Evolutionary conservation across 306 rosid species (phyloP), one percentile per base, ranked within the genome.

Genomic region (Lupinus albus): DNA sequence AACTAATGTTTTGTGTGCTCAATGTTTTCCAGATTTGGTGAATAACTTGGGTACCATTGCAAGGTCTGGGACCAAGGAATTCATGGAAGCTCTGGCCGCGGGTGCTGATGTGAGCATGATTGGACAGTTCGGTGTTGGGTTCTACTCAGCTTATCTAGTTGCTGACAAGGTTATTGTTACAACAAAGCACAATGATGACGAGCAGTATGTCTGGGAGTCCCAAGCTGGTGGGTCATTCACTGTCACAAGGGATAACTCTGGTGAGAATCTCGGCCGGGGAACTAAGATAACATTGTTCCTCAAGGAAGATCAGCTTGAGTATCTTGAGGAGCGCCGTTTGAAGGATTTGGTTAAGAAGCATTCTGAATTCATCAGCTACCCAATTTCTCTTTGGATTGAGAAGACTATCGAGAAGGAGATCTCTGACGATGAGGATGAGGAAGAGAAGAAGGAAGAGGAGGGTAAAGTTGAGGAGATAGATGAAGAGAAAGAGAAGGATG

Each of bases 101-200:
- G 98, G 98, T 61, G 95, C 98, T 61, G 98, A 92, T 74, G 98
- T 92, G 41, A 92, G 98, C 84, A 92, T 92, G 98, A 92, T 92
- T 0, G 98, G 98, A 0, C 98, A 89, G 76, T 92, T 92, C 11
- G 98, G 98, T 77, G 98, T 92, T 59, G 96, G 98, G n/a, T 92
- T 92, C 83, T 92, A 92, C 77, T 92, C 98, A 0, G 91, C 98
- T 10, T 92, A 92, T 60, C 95, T 92, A 67, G 98, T 89, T 3
- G 89, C 98, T 0, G 98, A 92, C 38, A 89, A 83, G 88, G 98
- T 92, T 6, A 81, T 92, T 45, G 96, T 92, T 28, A 92, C 92
- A 42, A 0, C 95, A 21, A 92, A 89, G 82, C 98, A 92, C 82
- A 92, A 92, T n/a, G 98, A 92, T 50, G 98, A 92, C 7, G 96